Evolutionary conservation across 1,284 basidiomycete genomes (phyloP).

Genomic region (Tylopilus sp.): DNA sequence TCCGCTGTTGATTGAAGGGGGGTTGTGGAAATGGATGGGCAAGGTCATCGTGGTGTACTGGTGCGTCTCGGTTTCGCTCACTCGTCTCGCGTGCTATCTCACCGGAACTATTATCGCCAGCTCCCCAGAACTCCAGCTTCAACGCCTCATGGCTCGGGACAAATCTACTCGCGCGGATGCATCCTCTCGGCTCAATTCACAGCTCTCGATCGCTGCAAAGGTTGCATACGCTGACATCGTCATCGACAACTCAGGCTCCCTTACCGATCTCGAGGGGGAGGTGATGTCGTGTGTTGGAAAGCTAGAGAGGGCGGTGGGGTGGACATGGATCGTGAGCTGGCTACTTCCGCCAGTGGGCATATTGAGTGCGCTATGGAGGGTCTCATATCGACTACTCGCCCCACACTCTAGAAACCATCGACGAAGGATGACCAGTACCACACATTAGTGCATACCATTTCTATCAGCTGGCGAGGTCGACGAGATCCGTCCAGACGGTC

Average conservation of each 20-base stretch:
- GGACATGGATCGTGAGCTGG: constrained; percentile 77
- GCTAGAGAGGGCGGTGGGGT: constrained; percentile 57
- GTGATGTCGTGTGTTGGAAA: constrained; percentile 63
- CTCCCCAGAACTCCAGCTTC: constrained; percentile 74
- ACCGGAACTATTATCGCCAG: constrained; percentile 37
- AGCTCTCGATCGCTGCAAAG: constrained; percentile 80
- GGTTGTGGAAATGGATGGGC: constrained; percentile 83
- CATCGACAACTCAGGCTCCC: constrained; percentile 85
- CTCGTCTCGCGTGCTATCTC: not conserved
- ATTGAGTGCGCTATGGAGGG: no score
- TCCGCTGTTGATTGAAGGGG: constrained; percentile 90
- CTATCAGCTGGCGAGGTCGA: no score
- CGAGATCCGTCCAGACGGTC: no score
- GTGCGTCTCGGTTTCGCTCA: constrained; percentile 44
- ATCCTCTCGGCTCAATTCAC: constrained; percentile 71
- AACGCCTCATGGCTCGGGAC: constrained; percentile 75
- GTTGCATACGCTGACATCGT: constrained; percentile 82
- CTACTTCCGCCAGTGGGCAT: constrained; percentile 76
- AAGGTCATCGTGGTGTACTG: constrained; percentile 88
- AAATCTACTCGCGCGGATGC: constrained; percentile 63
- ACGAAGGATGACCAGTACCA: no score
- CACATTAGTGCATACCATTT: no score
- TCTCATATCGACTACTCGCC: no score
- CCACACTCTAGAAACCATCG: no score
- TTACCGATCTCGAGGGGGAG: constrained; percentile 67